A percentile compares a stretch with the other conserved stretches of the same genome.
phyloP scores from a whole-genome alignment of 805 yeast species.

The Saturnispora kantuleensis region DNA sequence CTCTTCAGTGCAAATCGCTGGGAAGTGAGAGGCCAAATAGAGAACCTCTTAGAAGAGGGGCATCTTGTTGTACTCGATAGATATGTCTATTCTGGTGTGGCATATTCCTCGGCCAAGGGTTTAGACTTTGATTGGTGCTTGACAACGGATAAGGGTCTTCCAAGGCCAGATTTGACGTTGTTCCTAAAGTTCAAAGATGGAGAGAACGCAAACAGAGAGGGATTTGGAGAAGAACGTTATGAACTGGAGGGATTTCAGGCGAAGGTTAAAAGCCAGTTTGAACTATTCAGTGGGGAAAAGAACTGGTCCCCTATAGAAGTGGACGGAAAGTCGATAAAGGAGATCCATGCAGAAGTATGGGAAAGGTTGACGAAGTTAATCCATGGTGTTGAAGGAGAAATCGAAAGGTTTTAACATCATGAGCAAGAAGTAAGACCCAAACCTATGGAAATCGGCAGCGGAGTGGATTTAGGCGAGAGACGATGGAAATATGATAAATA shows the following conservation, averaged over 20 bases:
- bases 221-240: constrained; percentile 92
- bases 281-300: constrained; percentile 24
- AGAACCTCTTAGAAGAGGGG: constrained; percentile 39
- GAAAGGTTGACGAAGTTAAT: constrained; percentile 13
- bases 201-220: constrained; percentile 44
- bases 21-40: constrained; percentile 57
- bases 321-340: constrained; percentile 43
- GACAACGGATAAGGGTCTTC: constrained; percentile 73
- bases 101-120: constrained; percentile 83
- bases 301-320: constrained; percentile 48
- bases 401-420: constrained; percentile 10
- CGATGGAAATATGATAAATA: background rate
- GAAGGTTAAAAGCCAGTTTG: constrained; percentile 56
- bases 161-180: constrained; percentile 75
- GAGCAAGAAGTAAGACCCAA: too few species aligned
- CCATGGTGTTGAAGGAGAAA: constrained; percentile 12
- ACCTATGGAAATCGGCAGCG: too few species aligned
- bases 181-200: constrained; percentile 55
- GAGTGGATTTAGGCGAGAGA: background rate
- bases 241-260: constrained; percentile 67
- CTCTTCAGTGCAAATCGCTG: constrained; percentile 90
- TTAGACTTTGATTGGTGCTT: constrained; percentile 68
- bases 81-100: constrained; percentile 87
- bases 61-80: constrained; percentile 61
- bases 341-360: constrained; percentile 45